Evolutionary conservation across 1,284 basidiomycete species (phyloP), one percentile per base, ranked within the genome.

Genomic region (Malassezia nana): DNA sequence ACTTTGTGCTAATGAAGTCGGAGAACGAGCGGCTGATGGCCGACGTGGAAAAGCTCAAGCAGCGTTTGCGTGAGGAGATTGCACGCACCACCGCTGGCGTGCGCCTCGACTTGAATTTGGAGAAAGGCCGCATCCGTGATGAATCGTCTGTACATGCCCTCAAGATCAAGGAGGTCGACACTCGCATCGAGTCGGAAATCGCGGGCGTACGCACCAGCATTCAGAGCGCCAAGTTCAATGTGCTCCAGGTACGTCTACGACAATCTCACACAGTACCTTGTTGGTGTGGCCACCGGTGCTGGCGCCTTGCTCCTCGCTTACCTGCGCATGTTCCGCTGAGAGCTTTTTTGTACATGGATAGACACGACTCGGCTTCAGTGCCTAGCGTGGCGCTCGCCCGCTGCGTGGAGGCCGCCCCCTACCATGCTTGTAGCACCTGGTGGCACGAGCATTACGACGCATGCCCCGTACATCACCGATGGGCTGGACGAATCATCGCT

Each of bases 101-200:
- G 2, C 79, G 92, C 42, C 77, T 99, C 24, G 94, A 99, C 75
- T 76, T 99, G 57, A 98, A 98, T 76, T 78, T 98, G 20, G 92
- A 98, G 78, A 98, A 98, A 76, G 91, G 89, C 4, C 80, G 92
- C 35, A 89, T 96, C 78, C 78, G 94, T 39, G 91, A 98, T 70
- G 91, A 98, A 78, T 85, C 84, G 57, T 85, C 84, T 54, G 83
- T 85, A 41, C 89, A 96, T 69, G 91, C 94, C 67, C 79, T 94
- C 59, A 96, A 96, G 81, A 89, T 98, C 74, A 91, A 91, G 75
- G 94, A 99, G 75, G 90, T 96, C 12, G 92, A 98, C 68, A 96
- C 92, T 2, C 78, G 89, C 65, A 96, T 98, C 66, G 92, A 98
- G 77, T 86, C 87, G 70, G 92, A 96, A 77, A 96, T 96, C 69